A percentile compares a stretch with the other conserved stretches of the same genome.
Evolutionary conservation across 768 basidiomycete species (phyloP).

Genomic region (Tricholoma hemisulphureum): DNA sequence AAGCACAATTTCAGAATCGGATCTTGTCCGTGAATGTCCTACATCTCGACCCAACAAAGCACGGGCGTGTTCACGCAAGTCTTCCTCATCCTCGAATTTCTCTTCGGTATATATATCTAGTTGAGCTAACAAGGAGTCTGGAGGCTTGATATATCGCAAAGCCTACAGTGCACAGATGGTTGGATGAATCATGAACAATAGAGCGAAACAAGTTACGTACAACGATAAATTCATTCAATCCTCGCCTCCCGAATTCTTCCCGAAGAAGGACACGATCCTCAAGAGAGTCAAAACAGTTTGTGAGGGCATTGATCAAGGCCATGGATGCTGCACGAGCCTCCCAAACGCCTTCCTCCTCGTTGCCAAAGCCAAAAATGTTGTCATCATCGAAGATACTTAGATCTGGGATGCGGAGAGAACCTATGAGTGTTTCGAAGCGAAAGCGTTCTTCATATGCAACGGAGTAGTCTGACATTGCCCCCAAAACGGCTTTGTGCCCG

Average conservation of each 20-base stretch:
- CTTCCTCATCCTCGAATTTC: conserved; percentile 87
- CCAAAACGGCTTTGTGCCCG: conserved; percentile 72
- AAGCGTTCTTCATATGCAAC: conserved; percentile 68
- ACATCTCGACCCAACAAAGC: conserved; percentile 26
- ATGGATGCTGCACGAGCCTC: conserved; percentile 76
- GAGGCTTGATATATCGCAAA: conserved; percentile 71
- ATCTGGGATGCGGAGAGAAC: conserved; percentile 57
- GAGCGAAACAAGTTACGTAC: conserved; percentile 46
- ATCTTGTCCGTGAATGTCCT: conserved; percentile 33
- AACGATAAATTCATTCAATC: conserved; percentile 79
- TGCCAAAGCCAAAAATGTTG: conserved; percentile 33
- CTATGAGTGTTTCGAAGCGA: conserved; percentile 77
- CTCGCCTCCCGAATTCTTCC: conserved; percentile 80
- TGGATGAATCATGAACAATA: background rate
- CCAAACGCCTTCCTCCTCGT: conserved; percentile 73
- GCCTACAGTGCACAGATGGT: conserved; percentile 41
- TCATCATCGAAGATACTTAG: conserved; percentile 33
- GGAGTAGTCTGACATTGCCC: conserved; percentile 79
- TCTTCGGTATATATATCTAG: conserved; percentile 83
- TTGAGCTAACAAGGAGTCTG: conserved; percentile 71
- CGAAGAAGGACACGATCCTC: conserved; percentile 78
- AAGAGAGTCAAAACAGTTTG: conserved; percentile 69
- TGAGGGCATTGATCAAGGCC: conserved; percentile 77
- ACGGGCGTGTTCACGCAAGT: conserved; percentile 66
- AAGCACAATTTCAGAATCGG: conserved; percentile 54